Evolutionary conservation across 2,329 filamentous ascomycete species (phyloP).

Genomic region (Colletotrichum musae): DNA sequence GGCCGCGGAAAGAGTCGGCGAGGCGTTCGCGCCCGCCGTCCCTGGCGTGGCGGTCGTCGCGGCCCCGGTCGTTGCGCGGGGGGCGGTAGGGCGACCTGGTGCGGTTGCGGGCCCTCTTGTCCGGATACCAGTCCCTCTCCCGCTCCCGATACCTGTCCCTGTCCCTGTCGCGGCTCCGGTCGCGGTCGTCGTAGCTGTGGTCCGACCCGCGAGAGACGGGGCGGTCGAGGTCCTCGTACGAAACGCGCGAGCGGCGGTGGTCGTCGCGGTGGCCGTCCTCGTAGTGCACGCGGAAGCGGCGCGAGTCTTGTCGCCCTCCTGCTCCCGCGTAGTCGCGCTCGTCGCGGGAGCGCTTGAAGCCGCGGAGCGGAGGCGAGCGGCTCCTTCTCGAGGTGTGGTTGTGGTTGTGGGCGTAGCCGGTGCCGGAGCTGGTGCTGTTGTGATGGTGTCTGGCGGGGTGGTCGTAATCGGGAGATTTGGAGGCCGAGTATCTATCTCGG

Average conservation of each 20-base stretch:
- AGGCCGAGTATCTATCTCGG: conserved; percentile 71
- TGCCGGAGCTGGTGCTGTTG: too few relatives aligned
- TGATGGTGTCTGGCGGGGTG: conserved; percentile 55
- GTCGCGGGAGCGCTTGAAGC: conserved; percentile 77
- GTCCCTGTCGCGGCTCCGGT: conserved; percentile 58
- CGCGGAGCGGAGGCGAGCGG: conserved; percentile 65
- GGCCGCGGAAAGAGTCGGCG: conserved; percentile 43
- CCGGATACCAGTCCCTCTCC: conserved; percentile 57
- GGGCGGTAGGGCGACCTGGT: conserved; percentile 65
- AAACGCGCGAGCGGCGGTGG: conserved; percentile 61
- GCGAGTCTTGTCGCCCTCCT: conserved; percentile 64
- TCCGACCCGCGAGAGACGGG: conserved; percentile 58
- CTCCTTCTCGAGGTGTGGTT: conserved; percentile 61
- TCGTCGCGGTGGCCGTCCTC: conserved; percentile 68
- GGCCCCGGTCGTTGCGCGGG: conserved; percentile 54
- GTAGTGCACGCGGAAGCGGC: conserved; percentile 74
- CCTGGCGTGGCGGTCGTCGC: conserved; percentile 52
- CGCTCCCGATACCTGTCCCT: conserved; percentile 45
- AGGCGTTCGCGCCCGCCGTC: conserved; percentile 48
- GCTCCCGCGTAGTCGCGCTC: conserved; percentile 66
- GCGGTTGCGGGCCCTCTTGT: conserved; percentile 70
- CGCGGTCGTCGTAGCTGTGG: conserved; percentile 66
- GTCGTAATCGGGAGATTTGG: conserved; percentile 69
- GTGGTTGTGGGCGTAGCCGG: neutral
- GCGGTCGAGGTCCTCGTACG: conserved; percentile 72